Conservation (phyloP, 768 basidiomycete genomes). For the Calocera cornea region DNA sequence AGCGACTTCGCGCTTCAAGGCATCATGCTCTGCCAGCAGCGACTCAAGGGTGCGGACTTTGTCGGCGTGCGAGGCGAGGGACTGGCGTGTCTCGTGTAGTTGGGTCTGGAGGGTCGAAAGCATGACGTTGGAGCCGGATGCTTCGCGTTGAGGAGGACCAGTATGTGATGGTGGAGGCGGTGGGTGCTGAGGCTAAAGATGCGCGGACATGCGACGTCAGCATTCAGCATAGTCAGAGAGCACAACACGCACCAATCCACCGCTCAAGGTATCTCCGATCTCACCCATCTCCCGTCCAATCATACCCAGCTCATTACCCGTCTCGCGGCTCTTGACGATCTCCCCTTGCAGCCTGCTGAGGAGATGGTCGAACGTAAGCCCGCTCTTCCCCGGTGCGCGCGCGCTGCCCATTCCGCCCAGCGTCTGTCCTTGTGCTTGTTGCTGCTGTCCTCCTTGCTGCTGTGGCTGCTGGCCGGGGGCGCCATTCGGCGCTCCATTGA, state of each 20-base stretch:
- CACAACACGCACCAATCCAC: constrained; percentile 50
- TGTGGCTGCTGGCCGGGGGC: constrained; percentile 15
- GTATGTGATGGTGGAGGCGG: constrained; percentile 24
- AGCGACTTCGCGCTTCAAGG: constrained; percentile 62
- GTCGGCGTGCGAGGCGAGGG: constrained; percentile 63
- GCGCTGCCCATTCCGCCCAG: constrained; percentile 55
- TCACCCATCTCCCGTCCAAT: constrained; percentile 71
- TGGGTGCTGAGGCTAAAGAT: constrained; percentile 41
- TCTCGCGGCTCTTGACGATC: constrained; percentile 90
- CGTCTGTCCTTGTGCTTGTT: constrained; percentile 30
- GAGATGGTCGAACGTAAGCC: constrained; percentile 85
- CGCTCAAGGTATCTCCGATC: constrained; percentile 84
- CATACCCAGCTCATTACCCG: constrained; percentile 68
- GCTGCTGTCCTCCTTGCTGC: constrained; percentile 32
- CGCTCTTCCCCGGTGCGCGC: constrained; percentile 61
- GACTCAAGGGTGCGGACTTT: constrained; percentile 66
- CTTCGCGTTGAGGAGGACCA: constrained; percentile 18
- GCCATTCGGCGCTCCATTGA: constrained; percentile 24
- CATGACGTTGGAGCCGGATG: constrained; percentile 22
- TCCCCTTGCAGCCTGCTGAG: constrained; percentile 78
- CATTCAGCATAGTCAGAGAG: neutral
- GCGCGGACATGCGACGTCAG: neutral
- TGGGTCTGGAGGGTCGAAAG: constrained; percentile 65
- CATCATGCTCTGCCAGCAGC: constrained; percentile 70
- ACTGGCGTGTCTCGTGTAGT: constrained; percentile 68